These are phyloP conservation scores for Cyathus striatus DNA, from an alignment of 768 basidiomycete species.

Conservation along the genomic window DNA sequence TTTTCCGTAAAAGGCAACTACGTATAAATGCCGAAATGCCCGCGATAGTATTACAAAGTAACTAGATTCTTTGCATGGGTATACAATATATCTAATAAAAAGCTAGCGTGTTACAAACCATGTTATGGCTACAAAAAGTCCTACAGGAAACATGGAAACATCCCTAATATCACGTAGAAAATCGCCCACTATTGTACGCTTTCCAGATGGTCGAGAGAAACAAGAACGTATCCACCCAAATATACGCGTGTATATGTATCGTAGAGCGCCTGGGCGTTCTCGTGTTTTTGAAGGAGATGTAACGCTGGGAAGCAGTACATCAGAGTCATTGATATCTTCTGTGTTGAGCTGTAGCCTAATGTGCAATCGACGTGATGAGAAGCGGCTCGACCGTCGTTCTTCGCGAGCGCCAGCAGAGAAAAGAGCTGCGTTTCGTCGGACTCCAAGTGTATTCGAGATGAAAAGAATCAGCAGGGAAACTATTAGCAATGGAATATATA, in stretches of 20 bases:
- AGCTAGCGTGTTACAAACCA: slow-evolving; percentile 27
- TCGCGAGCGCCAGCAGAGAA: background rate
- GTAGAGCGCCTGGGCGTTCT: background rate
- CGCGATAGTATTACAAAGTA: no score
- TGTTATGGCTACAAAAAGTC: slow-evolving; percentile 32
- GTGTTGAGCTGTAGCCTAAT: background rate
- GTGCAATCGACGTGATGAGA: background rate
- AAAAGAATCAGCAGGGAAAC: slow-evolving; percentile 52
- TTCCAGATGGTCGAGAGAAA: background rate
- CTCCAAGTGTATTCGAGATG: slow-evolving; percentile 13
- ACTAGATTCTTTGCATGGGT: no score
- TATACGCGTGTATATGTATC: background rate
- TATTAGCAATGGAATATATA: slow-evolving; percentile 66
- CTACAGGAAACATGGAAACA: slow-evolving; percentile 37
- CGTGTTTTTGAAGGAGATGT: background rate
- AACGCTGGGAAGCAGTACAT: background rate
- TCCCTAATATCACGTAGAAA: slow-evolving; percentile 35
- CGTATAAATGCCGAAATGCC: no score
- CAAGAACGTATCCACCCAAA: background rate
- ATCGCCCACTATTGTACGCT: slow-evolving; percentile 14
- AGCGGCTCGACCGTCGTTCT: background rate
- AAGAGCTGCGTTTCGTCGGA: slow-evolving; percentile 4
- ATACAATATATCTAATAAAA: no score
- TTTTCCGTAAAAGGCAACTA: no score
- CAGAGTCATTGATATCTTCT: background rate